Base-by-base conservation (phyloP, 768 basidiomycete species). In the Dendrothele bispora region DNA sequence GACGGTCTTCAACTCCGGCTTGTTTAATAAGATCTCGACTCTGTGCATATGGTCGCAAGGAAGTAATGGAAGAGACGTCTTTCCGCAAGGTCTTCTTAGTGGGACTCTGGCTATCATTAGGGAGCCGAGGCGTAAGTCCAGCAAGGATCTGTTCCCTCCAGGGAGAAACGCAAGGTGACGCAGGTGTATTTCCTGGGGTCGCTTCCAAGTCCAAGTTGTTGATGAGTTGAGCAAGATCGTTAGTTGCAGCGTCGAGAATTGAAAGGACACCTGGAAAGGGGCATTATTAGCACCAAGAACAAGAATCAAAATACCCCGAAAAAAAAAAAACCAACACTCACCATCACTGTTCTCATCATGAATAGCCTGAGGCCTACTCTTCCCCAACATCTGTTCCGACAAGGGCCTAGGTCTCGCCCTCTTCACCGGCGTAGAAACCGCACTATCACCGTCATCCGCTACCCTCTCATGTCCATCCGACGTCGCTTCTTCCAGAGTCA, bases 201-300 rank as follows among this genome's bases (percentile, higher is more conserved):
- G 87, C 86, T 59, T 89, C 82, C 3, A 92, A 71, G 54, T 91
- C 86, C n/a, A 92, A 73, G n/a, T 78, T 77, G 52, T 84, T 87
- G 61, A 92, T 88, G 3, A 92, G 69, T 46, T 80, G 79, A 0
- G 86, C 89, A 3, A 92, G 75, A 34, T 91, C 89, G 42, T 88
- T 81, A 1, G 89, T 91, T 0, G 86, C 89, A 0, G 87, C 86
- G 52, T 85, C 85, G n/a, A 91, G 68, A 25, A 88, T 75, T 0
- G 83, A 86, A 1, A 89, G 58, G 12, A 80, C 79, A 51, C 77
- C 88, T 78, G 52, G 5, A 32, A 30, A n/a, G 15, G 47, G 34
- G 8, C 28, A 36, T 51, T 18, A 45, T 48, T 26, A 46, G 43
- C 7, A 46, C 32, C n/a, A n/a, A n/a, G n/a, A n/a, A n/a, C n/a